These are phyloP conservation scores for Scedosporium apiospermum DNA, from an alignment of 2,329 filamentous ascomycete genomes.

Conservation along the genomic window DNA sequence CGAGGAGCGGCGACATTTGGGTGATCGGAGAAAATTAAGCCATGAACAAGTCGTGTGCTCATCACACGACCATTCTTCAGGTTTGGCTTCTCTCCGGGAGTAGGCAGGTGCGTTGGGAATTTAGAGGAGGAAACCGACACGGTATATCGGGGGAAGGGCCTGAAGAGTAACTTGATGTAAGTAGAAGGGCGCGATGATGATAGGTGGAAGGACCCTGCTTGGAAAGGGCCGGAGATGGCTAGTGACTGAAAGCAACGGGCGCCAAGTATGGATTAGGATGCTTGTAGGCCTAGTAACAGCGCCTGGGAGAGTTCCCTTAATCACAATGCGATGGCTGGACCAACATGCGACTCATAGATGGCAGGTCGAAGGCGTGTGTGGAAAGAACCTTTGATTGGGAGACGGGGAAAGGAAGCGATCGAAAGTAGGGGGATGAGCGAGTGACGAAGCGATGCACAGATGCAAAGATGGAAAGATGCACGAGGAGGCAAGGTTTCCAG, in stretches of 20 bases:
- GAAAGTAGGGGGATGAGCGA: neutral
- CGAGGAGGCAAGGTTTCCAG: too few species aligned
- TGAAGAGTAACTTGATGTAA: too few species aligned
- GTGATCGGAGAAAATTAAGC: too few species aligned
- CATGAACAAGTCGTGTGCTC: too few species aligned
- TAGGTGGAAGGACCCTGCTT: too few species aligned
- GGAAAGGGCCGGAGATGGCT: neutral
- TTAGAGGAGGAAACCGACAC: too few species aligned
- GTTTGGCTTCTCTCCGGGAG: too few species aligned
- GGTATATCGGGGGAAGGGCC: too few species aligned
- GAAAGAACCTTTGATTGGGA: neutral
- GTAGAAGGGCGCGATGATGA: too few species aligned
- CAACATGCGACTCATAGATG: neutral
- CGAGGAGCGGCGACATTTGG: too few species aligned
- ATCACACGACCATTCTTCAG: too few species aligned
- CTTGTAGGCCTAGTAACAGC: neutral
- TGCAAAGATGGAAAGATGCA: neutral
- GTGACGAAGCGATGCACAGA: neutral
- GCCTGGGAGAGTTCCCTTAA: neutral
- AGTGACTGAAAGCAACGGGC: neutral
- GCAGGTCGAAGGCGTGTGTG: neutral
- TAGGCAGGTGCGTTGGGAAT: too few species aligned
- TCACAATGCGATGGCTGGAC: neutral
- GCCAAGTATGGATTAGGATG: neutral
- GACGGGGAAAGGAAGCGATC: neutral